Evolutionary conservation across 2,329 filamentous ascomycete genomes (phyloP).

Genomic region (Arthroderma uncinatum): DNA sequence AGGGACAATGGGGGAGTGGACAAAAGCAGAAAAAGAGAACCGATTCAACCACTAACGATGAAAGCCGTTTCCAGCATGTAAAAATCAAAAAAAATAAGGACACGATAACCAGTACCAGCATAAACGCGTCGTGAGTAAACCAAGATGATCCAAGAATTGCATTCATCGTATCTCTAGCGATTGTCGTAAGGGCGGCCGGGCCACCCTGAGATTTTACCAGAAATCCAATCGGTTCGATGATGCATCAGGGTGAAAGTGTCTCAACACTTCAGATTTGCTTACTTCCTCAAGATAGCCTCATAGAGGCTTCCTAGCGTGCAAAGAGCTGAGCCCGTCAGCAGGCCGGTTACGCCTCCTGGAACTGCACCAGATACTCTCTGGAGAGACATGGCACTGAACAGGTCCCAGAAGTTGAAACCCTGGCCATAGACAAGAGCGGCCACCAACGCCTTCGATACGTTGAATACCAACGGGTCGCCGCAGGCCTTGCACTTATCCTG

Average conservation of each 20-base stretch:
- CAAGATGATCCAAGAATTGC: not conserved
- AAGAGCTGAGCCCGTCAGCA: slow-evolving; percentile 33
- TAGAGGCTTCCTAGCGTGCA: slow-evolving; percentile 35
- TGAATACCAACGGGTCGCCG: slow-evolving; percentile 82
- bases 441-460: slow-evolving; percentile 72
- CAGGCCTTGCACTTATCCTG: slow-evolving; percentile 39
- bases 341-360: slow-evolving; percentile 29
- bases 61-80: not conserved
- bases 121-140: not conserved
- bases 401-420: slow-evolving; percentile 28
- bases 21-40: not conserved
- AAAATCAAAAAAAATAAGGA: not conserved
- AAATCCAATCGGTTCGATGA: not conserved
- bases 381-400: slow-evolving; percentile 29
- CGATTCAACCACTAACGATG: not conserved
- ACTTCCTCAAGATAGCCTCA: slow-evolving; percentile 36
- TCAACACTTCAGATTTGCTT: not conserved
- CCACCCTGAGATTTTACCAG: not conserved
- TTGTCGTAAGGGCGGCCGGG: not conserved
- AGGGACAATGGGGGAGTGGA: not conserved
- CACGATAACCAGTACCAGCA: slow-evolving; percentile 3
- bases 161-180: not conserved
- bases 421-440: slow-evolving; percentile 68
- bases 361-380: slow-evolving; percentile 29
- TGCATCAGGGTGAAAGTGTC: not conserved